Evolutionary conservation across 495 filamentous ascomycete species (phyloP).

Genomic region (Penicillium pulvis): DNA sequence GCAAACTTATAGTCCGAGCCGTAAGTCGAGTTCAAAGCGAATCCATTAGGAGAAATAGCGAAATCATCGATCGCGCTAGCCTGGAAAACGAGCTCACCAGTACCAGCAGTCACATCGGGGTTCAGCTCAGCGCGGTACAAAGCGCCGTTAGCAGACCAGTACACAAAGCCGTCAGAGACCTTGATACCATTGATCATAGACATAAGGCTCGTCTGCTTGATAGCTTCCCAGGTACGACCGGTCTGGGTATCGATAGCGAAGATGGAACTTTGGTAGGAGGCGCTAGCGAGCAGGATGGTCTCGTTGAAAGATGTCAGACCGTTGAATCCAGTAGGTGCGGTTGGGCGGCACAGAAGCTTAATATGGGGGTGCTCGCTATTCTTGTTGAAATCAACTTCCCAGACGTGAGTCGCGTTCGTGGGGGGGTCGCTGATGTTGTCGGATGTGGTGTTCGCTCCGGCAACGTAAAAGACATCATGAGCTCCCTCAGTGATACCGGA

Average conservation of each 20-base stretch:
- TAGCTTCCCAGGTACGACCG: conserved; percentile 1
- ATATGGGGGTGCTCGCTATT: neutral
- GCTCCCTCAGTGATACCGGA: neutral
- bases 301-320: neutral
- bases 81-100: neutral
- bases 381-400: conserved; percentile 4
- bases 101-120: conserved; percentile 1
- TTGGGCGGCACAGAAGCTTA: neutral
- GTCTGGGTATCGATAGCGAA: conserved; percentile 3
- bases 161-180: conserved; percentile 1
- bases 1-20: neutral
- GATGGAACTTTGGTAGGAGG: conserved; percentile 3
- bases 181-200: neutral
- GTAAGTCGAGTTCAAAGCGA: neutral
- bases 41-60: conserved; percentile 1
- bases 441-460: neutral
- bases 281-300: conserved; percentile 1
- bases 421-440: conserved; percentile 3
- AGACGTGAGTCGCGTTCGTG: neutral
- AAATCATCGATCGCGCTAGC: conserved; percentile 1
- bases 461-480: conserved; percentile 1
- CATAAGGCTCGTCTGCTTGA: neutral
- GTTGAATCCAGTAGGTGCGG: conserved; percentile 1
- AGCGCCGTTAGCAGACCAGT: neutral
- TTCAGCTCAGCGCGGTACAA: conserved; percentile 3